Conservation (phyloP, 768 basidiomycete genomes). For the Daedaleopsis nitida region DNA sequence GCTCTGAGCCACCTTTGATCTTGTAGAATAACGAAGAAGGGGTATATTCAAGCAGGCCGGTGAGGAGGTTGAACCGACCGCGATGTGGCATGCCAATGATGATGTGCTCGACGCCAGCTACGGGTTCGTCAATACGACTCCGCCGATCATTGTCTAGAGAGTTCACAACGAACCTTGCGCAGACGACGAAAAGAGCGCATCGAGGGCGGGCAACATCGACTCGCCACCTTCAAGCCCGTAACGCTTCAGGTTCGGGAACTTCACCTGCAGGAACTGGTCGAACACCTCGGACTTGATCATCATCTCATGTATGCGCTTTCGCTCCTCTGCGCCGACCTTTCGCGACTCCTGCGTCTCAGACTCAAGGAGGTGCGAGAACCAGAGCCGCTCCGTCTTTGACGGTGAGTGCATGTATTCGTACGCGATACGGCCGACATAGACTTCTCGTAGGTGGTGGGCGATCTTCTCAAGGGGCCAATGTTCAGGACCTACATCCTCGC, state of each 20-base stretch:
- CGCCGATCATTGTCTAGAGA: background rate
- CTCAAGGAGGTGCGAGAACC: conserved; percentile 89
- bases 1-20: conserved; percentile 77
- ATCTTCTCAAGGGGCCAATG: conserved; percentile 76
- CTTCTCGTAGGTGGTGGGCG: conserved; percentile 61
- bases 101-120: conserved; percentile 69
- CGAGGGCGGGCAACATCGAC: conserved; percentile 89
- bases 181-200: conserved; percentile 70
- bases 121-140: background rate
- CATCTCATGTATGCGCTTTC: conserved; percentile 64
- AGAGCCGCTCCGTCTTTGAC: conserved; percentile 80
- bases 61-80: conserved; percentile 83
- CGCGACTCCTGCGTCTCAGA: conserved; percentile 38
- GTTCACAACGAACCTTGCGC: conserved; percentile 49
- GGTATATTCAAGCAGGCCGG: conserved; percentile 69
- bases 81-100: conserved; percentile 88
- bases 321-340: conserved; percentile 35
- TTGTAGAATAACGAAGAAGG: conserved; percentile 81
- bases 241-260: conserved; percentile 87
- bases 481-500: conserved; percentile 37
- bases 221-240: conserved; percentile 93
- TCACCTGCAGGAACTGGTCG: conserved; percentile 82
- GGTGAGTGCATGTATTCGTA: conserved; percentile 94
- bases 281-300: conserved; percentile 78
- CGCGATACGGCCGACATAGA: conserved; percentile 85